phyloP scores from a whole-genome alignment of 192 early-diverging fungal species.

The Podochytrium sp. region DNA sequence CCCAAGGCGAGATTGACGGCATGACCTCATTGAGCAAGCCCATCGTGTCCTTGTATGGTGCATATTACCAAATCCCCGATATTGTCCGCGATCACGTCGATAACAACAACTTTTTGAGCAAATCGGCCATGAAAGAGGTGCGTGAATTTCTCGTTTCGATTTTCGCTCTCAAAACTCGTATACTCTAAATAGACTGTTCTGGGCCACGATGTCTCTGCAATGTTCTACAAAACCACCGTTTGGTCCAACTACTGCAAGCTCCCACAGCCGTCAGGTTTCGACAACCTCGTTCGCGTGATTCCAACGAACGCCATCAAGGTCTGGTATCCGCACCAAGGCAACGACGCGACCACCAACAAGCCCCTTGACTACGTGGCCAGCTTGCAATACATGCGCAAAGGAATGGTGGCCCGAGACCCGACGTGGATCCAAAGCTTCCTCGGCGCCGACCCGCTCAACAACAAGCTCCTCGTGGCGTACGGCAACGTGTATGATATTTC shows the following conservation, averaged over 20 bases:
- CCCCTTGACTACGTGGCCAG: conserved; percentile 19
- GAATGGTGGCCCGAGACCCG: conserved; percentile 30
- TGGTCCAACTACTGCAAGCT: conserved; percentile 37
- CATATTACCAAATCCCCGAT: conserved; percentile 39
- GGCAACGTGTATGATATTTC: conserved; percentile 49
- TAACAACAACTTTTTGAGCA: conserved; percentile 13
- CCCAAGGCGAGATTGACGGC: conserved; percentile 40
- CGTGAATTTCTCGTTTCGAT: not conserved
- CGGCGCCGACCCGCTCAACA: conserved; percentile 19
- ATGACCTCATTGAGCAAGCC: conserved; percentile 31
- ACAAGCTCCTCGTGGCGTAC: conserved; percentile 39
- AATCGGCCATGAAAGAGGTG: conserved; percentile 23
- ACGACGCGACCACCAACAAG: conserved; percentile 20
- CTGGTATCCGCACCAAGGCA: conserved; percentile 29
- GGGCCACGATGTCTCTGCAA: conserved; percentile 42
- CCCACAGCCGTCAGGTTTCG: conserved; percentile 36
- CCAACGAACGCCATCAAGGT: conserved; percentile 31
- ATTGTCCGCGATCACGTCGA: conserved; percentile 25
- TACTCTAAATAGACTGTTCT: conserved; percentile 11
- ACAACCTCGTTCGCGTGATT: conserved; percentile 31
- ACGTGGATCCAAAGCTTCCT: conserved; percentile 14
- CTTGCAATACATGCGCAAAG: conserved; percentile 23
- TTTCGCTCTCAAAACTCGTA: conserved; percentile 17
- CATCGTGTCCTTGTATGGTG: conserved; percentile 43
- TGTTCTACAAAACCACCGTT: conserved; percentile 40